These are phyloP conservation scores for Vitis cinerea DNA, from an alignment of 164 flowering plant species.

Conservation along the genomic window DNA sequence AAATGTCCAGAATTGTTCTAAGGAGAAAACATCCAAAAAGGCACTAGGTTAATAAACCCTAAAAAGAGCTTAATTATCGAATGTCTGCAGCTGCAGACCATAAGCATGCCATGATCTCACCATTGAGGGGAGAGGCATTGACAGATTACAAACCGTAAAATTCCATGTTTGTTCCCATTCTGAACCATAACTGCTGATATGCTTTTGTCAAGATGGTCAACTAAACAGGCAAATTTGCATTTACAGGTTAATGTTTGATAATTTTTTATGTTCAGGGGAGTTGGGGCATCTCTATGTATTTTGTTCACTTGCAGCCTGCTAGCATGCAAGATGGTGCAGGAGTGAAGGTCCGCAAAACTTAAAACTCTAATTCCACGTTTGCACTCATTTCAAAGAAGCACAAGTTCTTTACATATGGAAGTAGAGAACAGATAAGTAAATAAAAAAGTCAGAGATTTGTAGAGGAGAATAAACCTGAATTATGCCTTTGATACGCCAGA, in stretches of 20 bases:
- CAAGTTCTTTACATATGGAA: neutral
- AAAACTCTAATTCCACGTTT: no score
- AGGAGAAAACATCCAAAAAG: no score
- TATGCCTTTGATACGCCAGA: conserved; percentile 85
- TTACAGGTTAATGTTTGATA: neutral
- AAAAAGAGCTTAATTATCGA: no score
- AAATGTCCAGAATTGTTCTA: no score
- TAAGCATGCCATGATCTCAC: no score
- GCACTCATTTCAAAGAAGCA: no score
- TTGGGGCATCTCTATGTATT: neutral
- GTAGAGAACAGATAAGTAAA: neutral
- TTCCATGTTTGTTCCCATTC: neutral
- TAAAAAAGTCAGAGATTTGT: neutral
- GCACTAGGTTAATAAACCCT: no score
- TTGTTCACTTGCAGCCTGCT: neutral
- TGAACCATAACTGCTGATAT: neutral
- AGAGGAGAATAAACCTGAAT: conserved; percentile 57
- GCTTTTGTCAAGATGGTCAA: neutral
- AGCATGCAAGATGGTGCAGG: neutral
- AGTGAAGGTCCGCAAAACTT: no score
- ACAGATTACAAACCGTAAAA: no score
- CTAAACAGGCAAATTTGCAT: neutral
- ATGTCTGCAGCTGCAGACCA: no score
- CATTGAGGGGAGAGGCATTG: no score
- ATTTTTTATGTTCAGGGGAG: no score